These are phyloP conservation scores for Neocallimastix lanati DNA, from an alignment of 192 early-diverging fungal genomes.

Conservation along the genomic window DNA sequence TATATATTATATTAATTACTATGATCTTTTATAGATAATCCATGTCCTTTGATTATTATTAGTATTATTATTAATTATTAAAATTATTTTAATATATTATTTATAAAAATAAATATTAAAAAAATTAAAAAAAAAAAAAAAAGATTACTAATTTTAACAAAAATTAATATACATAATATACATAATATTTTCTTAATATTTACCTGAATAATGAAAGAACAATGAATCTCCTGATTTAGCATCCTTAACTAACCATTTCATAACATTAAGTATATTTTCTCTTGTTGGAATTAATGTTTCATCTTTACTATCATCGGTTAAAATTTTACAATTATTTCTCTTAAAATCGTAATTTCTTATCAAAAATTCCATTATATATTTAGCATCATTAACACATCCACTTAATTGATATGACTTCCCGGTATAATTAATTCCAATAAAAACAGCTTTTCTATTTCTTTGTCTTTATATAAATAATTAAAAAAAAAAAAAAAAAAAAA, in stretches of 20 bases:
- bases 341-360: constrained; percentile 4
- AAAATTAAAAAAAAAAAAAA: no score
- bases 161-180: no score
- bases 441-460: constrained; percentile 21
- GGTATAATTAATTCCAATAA: constrained; percentile 20
- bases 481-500: no score
- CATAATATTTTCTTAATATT: no score
- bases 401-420: not conserved
- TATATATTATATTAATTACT: no score
- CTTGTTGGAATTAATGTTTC: constrained; percentile 17
- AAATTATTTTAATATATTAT: no score
- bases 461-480: not conserved
- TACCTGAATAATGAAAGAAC: constrained; percentile 8
- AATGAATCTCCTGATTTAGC: constrained; percentile 27
- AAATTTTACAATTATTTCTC: constrained; percentile 7
- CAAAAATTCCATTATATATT: constrained; percentile 13
- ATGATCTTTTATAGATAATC: not conserved
- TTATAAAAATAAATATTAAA: no score
- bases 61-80: no score
- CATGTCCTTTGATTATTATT: no score
- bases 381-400: constrained; percentile 11
- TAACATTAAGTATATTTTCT: constrained; percentile 19
- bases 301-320: constrained; percentile 19
- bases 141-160: no score
- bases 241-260: constrained; percentile 25